These are phyloP conservation scores for Nematocida ausubeli DNA, from an alignment of 371 early-diverging fungal genomes.

Conservation along the genomic window DNA sequence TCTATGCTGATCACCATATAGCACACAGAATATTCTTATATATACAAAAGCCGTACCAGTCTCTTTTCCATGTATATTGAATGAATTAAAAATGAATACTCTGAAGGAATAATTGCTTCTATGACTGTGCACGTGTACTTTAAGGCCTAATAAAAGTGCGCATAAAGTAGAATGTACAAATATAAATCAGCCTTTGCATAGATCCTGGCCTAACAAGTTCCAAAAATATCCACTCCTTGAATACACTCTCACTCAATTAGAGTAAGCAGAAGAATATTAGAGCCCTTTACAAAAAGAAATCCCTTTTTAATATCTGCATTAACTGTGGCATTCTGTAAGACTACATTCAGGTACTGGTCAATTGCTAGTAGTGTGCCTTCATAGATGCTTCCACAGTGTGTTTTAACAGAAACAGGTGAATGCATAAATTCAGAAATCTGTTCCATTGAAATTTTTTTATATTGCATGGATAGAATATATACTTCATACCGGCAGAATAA, in stretches of 20 bases:
- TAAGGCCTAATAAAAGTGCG: too few species aligned
- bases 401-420: constrained; percentile 9
- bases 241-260: background rate
- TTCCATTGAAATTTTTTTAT: constrained; percentile 34
- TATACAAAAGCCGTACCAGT: too few species aligned
- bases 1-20: too few species aligned
- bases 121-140: too few species aligned
- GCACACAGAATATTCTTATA: too few species aligned
- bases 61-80: too few species aligned
- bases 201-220: too few species aligned
- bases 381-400: constrained; percentile 3
- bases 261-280: constrained; percentile 36
- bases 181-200: too few species aligned
- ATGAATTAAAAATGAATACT: too few species aligned
- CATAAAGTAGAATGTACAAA: too few species aligned
- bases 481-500: constrained; percentile 8
- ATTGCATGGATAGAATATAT: constrained; percentile 8
- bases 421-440: constrained; percentile 32
- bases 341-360: constrained; percentile 41
- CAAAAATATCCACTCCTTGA: too few species aligned
- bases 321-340: constrained; percentile 7
- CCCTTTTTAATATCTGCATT: background rate
- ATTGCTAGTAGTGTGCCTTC: constrained; percentile 28
- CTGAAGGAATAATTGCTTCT: too few species aligned
- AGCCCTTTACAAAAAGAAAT: constrained; percentile 39